Base-by-base conservation (phyloP, 306 rosid species). In the Dalbergia oliveri region DNA sequence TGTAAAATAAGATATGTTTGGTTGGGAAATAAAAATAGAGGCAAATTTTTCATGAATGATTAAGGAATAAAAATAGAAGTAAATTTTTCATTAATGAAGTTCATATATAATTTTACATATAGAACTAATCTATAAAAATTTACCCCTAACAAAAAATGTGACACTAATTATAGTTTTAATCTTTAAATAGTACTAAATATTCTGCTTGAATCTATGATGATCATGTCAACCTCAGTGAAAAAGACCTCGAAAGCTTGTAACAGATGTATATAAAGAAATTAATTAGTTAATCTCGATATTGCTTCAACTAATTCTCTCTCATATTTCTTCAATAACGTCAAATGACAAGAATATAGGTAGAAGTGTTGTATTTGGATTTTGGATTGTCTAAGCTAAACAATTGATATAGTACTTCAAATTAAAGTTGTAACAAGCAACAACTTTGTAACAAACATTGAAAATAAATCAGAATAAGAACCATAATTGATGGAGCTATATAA, bases 251-350 rank as follows among this genome's bases (percentile, higher is more conserved):
- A 14, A 41, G 66, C 66, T 43, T 39, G 60, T 43, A 39, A 65
- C 26, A 64, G 10, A 41, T 8, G n/a, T n/a, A 16, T 26, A 26
- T 26, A 66, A 53, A 12, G 23, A 57, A 45, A 13, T 39, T 43
- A 9, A 26, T 44, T 43, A 18, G 39, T 11, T 56, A 41, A 11
- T 72, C 23, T 39, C 6, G 8, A 37, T 4, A 62, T 35, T 43
- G 35, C 49, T 72, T 81, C 58, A 74, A 44, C 57, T 50, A 12
- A 43, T 37, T 23, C 54, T 73, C 34, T 65, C 69, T 2, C 43
- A 45, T 39, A 11, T 72, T 73, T 31, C 50, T 8, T 75, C 16
- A 34, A n/a, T 75, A 18, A 10, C 72, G 47, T 45, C 60, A 58
- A 26, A 45, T 47, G 63, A 73, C 76, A 80, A 31, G 4, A 64